phyloP scores from a whole-genome alignment of 768 basidiomycete species.

The Mycena rebaudengoi region DNA sequence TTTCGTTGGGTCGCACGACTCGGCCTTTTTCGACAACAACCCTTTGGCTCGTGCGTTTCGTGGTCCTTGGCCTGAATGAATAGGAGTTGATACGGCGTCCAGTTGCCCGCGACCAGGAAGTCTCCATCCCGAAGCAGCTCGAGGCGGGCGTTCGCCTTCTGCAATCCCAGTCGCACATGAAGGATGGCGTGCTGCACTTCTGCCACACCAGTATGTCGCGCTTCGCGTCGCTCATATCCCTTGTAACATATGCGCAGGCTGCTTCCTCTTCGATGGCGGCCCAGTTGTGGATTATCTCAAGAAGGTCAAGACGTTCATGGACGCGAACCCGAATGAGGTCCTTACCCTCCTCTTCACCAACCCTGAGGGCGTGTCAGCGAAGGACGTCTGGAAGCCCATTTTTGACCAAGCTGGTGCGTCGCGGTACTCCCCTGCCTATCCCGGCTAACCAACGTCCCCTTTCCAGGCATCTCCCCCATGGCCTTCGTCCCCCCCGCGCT shows the following conservation, averaged over 20 bases:
- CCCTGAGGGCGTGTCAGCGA: conserved; percentile 61
- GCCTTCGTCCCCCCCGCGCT: conserved; percentile 61
- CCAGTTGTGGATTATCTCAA: conserved; percentile 56
- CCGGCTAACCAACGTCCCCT: not conserved
- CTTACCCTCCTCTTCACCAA: conserved; percentile 73
- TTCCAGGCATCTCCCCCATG: conserved; percentile 49
- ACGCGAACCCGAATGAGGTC: conserved; percentile 71
- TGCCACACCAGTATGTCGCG: conserved; percentile 67
- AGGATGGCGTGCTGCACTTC: conserved; percentile 62
- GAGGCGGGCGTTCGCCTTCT: conserved; percentile 41
- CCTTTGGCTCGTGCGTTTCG: conserved; percentile 23
- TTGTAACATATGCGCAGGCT: conserved; percentile 34
- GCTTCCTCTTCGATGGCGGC: conserved; percentile 64
- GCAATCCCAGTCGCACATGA: conserved; percentile 46
- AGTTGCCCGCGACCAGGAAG: conserved; percentile 53
- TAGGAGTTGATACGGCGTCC: no score
- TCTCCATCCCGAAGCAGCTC: conserved; percentile 43
- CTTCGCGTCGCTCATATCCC: not conserved
- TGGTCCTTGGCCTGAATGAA: no score
- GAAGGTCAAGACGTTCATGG: conserved; percentile 62
- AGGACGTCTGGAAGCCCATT: conserved; percentile 57
- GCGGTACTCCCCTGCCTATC: not conserved
- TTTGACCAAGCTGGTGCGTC: conserved; percentile 58
- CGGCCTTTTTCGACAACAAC: conserved; percentile 15
- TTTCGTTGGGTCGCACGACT: not conserved